Evolutionary conservation across 2,329 filamentous ascomycete genomes (phyloP).

Genomic region (Epichloe uncinata): DNA sequence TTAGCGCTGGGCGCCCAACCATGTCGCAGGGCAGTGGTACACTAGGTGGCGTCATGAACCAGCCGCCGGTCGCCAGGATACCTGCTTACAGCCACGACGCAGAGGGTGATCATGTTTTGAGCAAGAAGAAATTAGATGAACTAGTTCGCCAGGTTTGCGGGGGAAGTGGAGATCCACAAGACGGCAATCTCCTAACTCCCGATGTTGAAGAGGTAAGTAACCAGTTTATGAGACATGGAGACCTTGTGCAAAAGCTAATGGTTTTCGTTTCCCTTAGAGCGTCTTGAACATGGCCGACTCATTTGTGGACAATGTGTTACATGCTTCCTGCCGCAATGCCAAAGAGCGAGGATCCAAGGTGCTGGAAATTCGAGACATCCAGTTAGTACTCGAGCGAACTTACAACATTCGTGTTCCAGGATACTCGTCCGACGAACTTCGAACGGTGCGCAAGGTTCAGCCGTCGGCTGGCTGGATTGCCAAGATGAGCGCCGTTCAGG

Average conservation of each 20-base stretch:
- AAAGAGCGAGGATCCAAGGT: constrained; percentile 86
- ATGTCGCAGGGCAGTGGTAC: constrained; percentile 65
- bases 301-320: constrained; percentile 85
- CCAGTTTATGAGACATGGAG: background rate
- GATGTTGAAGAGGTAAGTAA: constrained; percentile 83
- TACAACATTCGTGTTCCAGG: constrained; percentile 91
- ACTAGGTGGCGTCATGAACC: constrained; percentile 70
- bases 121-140: constrained; percentile 95
- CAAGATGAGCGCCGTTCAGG: constrained; percentile 95
- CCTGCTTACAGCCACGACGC: constrained; percentile 80
- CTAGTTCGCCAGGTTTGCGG: constrained; percentile 89
- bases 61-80: constrained; percentile 71
- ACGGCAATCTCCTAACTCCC: constrained; percentile 67
- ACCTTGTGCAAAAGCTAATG: constrained; percentile 8
- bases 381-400: constrained; percentile 69
- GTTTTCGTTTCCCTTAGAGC: constrained; percentile 38
- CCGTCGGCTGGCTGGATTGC: constrained; percentile 81
- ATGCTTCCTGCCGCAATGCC: constrained; percentile 76
- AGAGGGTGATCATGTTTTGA: constrained; percentile 85
- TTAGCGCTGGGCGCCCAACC: constrained; percentile 61
- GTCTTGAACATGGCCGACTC: constrained; percentile 83
- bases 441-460: constrained; percentile 86
- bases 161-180: constrained; percentile 55
- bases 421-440: constrained; percentile 85
- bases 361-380: constrained; percentile 77